Percentiles rank a stretch among this genome's conserved stretches.
phyloP scores from a whole-genome alignment of 2,329 filamentous ascomycete genomes.

The Ophiostoma sp. region DNA sequence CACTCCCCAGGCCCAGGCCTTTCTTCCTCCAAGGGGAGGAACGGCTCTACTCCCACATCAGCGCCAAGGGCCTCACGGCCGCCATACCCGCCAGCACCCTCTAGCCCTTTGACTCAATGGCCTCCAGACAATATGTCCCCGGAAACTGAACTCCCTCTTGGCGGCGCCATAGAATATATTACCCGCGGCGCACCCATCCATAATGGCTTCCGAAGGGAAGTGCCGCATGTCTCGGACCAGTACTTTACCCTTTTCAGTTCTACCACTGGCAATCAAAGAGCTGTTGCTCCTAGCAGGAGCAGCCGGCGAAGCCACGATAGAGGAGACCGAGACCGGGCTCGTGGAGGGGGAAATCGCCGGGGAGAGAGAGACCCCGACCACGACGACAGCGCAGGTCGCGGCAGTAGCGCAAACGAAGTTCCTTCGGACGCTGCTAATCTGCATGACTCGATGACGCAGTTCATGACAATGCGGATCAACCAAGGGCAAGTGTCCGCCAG shows the following conservation, averaged over 20 bases:
- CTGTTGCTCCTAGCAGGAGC: background rate
- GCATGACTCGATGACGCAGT: conserved; percentile 52
- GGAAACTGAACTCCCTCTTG: conserved; percentile 47
- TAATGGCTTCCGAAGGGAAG: conserved; percentile 47
- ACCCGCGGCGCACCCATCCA: conserved; percentile 53
- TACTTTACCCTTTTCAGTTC: conserved; percentile 53
- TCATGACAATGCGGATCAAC: conserved; percentile 51
- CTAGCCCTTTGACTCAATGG: conserved; percentile 47
- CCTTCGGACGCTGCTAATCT: conserved; percentile 45
- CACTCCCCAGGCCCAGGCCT: background rate
- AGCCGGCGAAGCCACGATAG: conserved; percentile 19
- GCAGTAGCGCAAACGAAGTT: conserved; percentile 29
- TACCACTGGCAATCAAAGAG: conserved; percentile 38
- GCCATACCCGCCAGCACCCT: conserved; percentile 31
- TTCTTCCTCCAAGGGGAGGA: background rate
- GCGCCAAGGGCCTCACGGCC: conserved; percentile 34
- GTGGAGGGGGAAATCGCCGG: background rate
- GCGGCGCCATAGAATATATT: conserved; percentile 53
- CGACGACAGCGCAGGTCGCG: conserved; percentile 34
- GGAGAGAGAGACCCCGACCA: conserved; percentile 29
- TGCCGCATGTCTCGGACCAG: conserved; percentile 35
- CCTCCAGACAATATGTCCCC: conserved; percentile 48
- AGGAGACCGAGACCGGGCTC: conserved; percentile 14
- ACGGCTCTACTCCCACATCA: conserved; percentile 6
- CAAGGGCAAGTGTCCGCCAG: conserved; percentile 4